Conservation (phyloP, 306 rosid genomes). For the Morella rubra region DNA sequence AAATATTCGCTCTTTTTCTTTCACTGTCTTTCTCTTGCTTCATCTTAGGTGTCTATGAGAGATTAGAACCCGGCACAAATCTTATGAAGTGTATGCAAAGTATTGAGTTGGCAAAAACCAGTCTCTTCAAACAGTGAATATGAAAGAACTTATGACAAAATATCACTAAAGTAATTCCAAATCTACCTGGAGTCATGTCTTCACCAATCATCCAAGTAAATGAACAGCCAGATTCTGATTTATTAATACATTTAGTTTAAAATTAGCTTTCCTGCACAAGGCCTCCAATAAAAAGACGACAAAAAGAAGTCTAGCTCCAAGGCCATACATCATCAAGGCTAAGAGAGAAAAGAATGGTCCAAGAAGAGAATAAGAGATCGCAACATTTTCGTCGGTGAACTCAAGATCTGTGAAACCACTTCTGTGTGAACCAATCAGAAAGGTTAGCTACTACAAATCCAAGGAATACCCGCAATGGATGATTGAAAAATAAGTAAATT, state of each 20-base stretch:
- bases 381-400: neutral
- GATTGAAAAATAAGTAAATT: neutral
- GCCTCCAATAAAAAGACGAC: neutral
- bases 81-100: neutral
- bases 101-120: neutral
- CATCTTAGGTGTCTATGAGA: no score
- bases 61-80: neutral
- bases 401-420: constrained; percentile 19
- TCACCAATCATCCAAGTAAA: neutral
- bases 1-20: no score
- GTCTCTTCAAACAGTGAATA: neutral
- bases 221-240: neutral
- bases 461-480: constrained; percentile 25
- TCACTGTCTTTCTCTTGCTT: no score
- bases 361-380: neutral
- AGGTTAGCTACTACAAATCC: constrained; percentile 36
- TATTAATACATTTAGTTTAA: neutral
- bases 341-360: neutral
- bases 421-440: constrained; percentile 32
- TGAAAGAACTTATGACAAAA: neutral
- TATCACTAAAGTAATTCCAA: neutral
- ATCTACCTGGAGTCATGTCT: neutral
- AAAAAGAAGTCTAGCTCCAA: neutral
- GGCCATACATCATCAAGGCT: neutral
- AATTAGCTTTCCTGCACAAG: neutral